Evolutionary conservation across 352 stramenopile genomes (phyloP), one percentile per base, ranked within the genome.

Genomic region (Peronospora farinosa): DNA sequence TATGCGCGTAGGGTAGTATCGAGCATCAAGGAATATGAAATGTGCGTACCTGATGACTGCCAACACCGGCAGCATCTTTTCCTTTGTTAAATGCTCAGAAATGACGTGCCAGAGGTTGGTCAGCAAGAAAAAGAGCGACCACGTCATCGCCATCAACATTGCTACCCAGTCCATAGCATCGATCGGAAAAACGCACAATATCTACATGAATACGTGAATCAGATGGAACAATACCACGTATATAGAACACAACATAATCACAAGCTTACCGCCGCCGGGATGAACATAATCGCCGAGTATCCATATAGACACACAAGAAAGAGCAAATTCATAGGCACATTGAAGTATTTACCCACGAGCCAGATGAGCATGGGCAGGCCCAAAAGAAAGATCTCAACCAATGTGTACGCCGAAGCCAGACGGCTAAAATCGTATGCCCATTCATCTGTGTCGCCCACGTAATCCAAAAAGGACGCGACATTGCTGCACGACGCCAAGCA

Each of bases 401-500:
- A 49, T 25, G 83, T 92, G 49, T 75, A 88, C 28, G 83, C 78
- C 5, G 83, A 87, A 12, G 74, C 80, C 21, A 93, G 60, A 10
- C 72, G 74, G 40, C 75, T 89, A 41, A 93, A 93, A 52, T 93
- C 83, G 53, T 93, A 93, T 25, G 70, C 58, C 83, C 83, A 93
- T 41, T 84, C 63, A 33, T 65, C 68, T 16, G 48, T 61, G 49
- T 88, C 66, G 19, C 72, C 77, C 7, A 54, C 51, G 43, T 77
- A 92, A 42, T 93, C 83, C 57, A 88, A 57, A 65, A 82, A 93
- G 19, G 78, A 90, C 9, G 80, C 80, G 11, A 74, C 77, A 61
- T 94, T 94, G 61, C 75, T 88, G 68, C 83, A 92, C 36, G 74
- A 88, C 11, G 83, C 83, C 51, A 94, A 51, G 50, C 70, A 86